Base-by-base conservation (phyloP, 306 rosid genomes). In the Pueraria montana region DNA sequence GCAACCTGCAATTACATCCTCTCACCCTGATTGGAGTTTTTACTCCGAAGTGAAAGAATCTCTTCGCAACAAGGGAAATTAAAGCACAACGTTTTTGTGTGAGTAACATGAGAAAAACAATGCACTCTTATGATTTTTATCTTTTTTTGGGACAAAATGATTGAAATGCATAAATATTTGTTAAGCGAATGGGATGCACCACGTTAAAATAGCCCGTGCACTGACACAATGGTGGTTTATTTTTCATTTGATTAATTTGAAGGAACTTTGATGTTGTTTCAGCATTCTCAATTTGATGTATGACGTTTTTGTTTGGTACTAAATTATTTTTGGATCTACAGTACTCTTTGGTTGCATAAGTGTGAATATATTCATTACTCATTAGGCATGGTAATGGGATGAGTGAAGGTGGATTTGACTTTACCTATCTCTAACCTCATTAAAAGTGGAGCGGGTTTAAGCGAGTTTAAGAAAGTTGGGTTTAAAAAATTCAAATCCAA, bases 21-120 rank as follows among this genome's bases (percentile, higher is more conserved):
- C 55, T 11, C 85, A 87, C 62, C 48, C 85, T 68, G 58, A 84
- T 55, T 87, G 90, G 87, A 1, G 2, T 0, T 78, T 11, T 56
- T 87, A 84, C 43, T 32, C 74, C 0, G 0, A 0, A 7, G 84
- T 83, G 8, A 6, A 4, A 14, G 36, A 3, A 1, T 48, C 14
- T 74, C 66, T 59, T 59, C 5, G 0, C 32, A 21, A 21, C 5
- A 21, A 23, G 23, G 23, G 11, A n/a, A 20, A 20, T 10, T 23
- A 8, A 56, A 9, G 16, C 21, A 56, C 64, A 6, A 53, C 7
- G 63, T 56, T 56, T 20, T 56, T 5, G 11, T 1, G 1, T 21
- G 30, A 0, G 8, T 10, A 56, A 20, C 4, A 8, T n/a, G 30
- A 56, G 30, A 56, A 56, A 20, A 50, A 2, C 8, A 56, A 8